These are phyloP conservation scores for Pyrenula massariospora DNA, from an alignment of 495 filamentous ascomycete species.

Conservation along the genomic window DNA sequence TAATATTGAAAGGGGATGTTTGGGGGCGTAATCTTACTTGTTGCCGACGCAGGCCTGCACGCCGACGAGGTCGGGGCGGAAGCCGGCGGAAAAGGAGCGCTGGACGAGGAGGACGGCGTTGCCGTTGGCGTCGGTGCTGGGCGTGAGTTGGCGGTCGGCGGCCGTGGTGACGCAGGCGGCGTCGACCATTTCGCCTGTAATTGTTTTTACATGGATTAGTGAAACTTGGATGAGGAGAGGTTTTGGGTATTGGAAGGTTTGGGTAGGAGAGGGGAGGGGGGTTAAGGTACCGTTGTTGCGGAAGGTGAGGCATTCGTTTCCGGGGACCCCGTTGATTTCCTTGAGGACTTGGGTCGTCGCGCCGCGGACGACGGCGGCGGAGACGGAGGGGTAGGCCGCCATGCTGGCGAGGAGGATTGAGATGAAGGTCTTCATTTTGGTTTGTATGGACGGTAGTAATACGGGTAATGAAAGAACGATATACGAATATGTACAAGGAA, in stretches of 20 bases:
- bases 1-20: too few species aligned
- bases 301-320: conserved; percentile 20
- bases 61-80: conserved; percentile 17
- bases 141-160: conserved; percentile 20
- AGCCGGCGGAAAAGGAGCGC: conserved; percentile 7
- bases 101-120: conserved; percentile 34
- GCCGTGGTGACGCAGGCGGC: conserved; percentile 16
- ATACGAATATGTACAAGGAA: too few species aligned
- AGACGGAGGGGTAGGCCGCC: neutral
- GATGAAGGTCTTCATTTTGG: neutral
- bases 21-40: too few species aligned
- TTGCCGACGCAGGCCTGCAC: conserved; percentile 16
- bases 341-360: conserved; percentile 14
- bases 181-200: conserved; percentile 18
- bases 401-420: neutral
- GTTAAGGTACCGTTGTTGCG: conserved; percentile 16
- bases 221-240: neutral
- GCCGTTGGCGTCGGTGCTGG: conserved; percentile 16
- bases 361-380: neutral
- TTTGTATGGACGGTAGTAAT: too few species aligned
- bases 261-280: neutral
- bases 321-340: conserved; percentile 15
- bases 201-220: too few species aligned
- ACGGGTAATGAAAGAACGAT: too few species aligned
- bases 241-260: too few species aligned